Evolutionary conservation across 2,329 filamentous ascomycete species (phyloP).

Genomic region (Ceratocystiopsis minuta): DNA sequence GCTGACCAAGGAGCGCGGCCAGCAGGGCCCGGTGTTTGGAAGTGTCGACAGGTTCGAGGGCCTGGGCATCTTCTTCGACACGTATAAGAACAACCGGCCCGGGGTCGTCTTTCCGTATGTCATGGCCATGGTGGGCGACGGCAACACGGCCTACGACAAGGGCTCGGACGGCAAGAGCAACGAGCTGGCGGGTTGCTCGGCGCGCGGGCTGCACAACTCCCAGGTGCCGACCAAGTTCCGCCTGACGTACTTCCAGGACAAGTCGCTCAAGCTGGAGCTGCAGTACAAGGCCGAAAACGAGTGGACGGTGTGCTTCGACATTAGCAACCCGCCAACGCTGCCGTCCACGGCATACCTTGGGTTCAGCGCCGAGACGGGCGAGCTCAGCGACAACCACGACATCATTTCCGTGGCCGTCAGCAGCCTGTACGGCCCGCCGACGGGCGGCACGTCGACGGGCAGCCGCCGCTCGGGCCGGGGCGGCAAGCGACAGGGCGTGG

Average conservation of each 20-base stretch:
- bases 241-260: slow-evolving; percentile 93
- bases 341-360: slow-evolving; percentile 60
- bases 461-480: slow-evolving; percentile 14
- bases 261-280: slow-evolving; percentile 73
- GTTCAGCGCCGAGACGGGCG: slow-evolving; percentile 79
- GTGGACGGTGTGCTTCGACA: slow-evolving; percentile 82
- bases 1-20: slow-evolving; percentile 83
- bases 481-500: slow-evolving; percentile 17
- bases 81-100: slow-evolving; percentile 98
- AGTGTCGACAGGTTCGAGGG: slow-evolving; percentile 80
- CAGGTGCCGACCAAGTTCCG: slow-evolving; percentile 66
- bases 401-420: slow-evolving; percentile 72
- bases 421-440: slow-evolving; percentile 61
- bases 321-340: slow-evolving; percentile 51
- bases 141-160: slow-evolving; percentile 77
- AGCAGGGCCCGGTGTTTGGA: slow-evolving; percentile 72
- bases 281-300: slow-evolving; percentile 83
- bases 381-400: slow-evolving; percentile 94
- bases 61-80: slow-evolving; percentile 89
- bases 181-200: slow-evolving; percentile 89
- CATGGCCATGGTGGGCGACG: slow-evolving; percentile 96
- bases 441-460: slow-evolving; percentile 22
- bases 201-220: slow-evolving; percentile 70
- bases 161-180: slow-evolving; percentile 84
- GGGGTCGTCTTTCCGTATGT: slow-evolving; percentile 93